Percentiles rank a stretch among this genome's conserved stretches.
Evolutionary conservation across 2,329 filamentous ascomycete genomes (phyloP).

Genomic region (Coniochaeta sp.): DNA sequence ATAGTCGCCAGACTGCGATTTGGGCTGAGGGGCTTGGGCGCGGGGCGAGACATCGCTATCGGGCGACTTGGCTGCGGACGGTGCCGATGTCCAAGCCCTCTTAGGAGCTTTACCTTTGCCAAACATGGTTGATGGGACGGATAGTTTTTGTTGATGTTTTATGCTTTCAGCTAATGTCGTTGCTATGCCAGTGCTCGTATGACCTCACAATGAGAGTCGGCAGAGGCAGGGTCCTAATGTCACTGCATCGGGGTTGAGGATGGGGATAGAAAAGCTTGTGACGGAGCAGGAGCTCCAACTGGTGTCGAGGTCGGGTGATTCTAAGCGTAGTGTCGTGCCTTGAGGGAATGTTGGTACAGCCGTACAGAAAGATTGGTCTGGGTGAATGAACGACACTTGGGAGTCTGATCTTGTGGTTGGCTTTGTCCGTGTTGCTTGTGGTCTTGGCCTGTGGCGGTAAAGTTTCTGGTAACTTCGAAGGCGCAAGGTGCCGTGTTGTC

Average conservation of each 20-base stretch:
- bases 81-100: neutral
- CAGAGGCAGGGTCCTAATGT: constrained; percentile 28
- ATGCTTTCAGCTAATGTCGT: constrained; percentile 3
- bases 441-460: neutral
- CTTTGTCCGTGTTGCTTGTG: neutral
- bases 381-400: neutral
- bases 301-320: neutral
- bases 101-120: neutral
- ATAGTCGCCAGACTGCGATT: constrained; percentile 14
- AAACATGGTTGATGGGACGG: constrained; percentile 6
- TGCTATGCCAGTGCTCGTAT: constrained; percentile 28
- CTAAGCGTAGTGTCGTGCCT: neutral
- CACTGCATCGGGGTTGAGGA: constrained; percentile 25
- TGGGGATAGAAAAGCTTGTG: constrained; percentile 3
- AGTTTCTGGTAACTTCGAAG: neutral
- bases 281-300: constrained; percentile 5
- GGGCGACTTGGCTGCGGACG: constrained; percentile 9
- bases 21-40: constrained; percentile 22
- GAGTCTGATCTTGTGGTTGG: no score
- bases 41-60: constrained; percentile 37
- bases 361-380: neutral
- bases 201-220: constrained; percentile 34
- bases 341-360: neutral
- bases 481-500: neutral
- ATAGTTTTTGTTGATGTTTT: constrained; percentile 2